These are phyloP conservation scores for Talaromyces piceae DNA, from an alignment of 2,329 filamentous ascomycete species.

Conservation along the genomic window DNA sequence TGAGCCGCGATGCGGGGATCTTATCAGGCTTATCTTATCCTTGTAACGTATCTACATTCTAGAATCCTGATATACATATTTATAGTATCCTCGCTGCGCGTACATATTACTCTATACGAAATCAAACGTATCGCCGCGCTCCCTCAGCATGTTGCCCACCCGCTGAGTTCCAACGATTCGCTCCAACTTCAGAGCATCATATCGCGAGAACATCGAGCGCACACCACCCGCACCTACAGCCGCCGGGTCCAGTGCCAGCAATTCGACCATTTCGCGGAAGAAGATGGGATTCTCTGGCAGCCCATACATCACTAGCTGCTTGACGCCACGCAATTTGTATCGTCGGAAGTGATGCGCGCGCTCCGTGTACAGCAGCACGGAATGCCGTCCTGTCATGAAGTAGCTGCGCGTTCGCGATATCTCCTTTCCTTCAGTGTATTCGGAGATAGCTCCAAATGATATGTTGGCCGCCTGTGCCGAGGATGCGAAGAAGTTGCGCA, in stretches of 20 bases:
- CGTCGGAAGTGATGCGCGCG: slow-evolving; percentile 94
- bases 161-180: slow-evolving; percentile 75
- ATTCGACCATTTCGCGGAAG: slow-evolving; percentile 37
- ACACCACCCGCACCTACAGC: slow-evolving; percentile 44
- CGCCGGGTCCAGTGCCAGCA: slow-evolving; percentile 32
- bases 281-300: slow-evolving; percentile 73
- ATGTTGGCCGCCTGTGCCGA: slow-evolving; percentile 50
- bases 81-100: too few relatives aligned
- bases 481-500: slow-evolving; percentile 86
- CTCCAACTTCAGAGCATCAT: slow-evolving; percentile 84
- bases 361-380: slow-evolving; percentile 82
- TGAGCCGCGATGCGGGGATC: too few relatives aligned
- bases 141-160: slow-evolving; percentile 73
- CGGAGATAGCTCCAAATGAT: slow-evolving; percentile 75
- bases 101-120: slow-evolving; percentile 81
- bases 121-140: slow-evolving; percentile 83
- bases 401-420: slow-evolving; percentile 78
- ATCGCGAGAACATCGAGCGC: slow-evolving; percentile 68
- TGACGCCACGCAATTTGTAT: slow-evolving; percentile 74
- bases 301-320: slow-evolving; percentile 79
- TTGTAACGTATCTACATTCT: too few relatives aligned
- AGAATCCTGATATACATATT: too few relatives aligned
- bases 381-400: slow-evolving; percentile 75
- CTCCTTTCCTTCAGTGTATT: slow-evolving; percentile 74
- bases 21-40: too few relatives aligned